These are phyloP conservation scores for Gossypium aridum DNA, from an alignment of 441 rosid species.

Conservation along the genomic window DNA sequence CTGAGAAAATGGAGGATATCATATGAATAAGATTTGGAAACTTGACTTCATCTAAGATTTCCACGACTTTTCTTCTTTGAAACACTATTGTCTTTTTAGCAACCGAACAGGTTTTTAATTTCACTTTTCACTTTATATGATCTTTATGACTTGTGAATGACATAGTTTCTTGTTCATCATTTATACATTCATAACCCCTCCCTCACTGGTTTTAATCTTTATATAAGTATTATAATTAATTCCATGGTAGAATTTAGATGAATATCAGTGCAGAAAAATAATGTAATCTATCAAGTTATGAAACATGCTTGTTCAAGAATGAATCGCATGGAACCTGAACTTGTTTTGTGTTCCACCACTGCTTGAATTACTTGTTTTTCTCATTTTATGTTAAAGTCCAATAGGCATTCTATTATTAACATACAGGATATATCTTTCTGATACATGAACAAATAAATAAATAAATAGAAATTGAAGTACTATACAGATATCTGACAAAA, in stretches of 20 bases:
- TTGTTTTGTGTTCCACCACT: background rate
- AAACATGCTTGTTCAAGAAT: background rate
- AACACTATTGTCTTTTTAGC: background rate
- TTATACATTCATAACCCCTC: background rate
- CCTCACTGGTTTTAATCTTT: background rate
- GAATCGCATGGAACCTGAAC: background rate
- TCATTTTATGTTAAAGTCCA: background rate
- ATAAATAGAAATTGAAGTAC: no score
- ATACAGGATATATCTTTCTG: background rate
- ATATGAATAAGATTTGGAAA: constrained; percentile 14
- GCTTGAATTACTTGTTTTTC: background rate
- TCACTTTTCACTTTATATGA: no score
- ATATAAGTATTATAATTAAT: background rate
- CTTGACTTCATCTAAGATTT: background rate
- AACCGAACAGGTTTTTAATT: background rate
- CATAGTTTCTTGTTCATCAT: background rate
- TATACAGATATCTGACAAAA: no score
- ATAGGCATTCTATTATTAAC: background rate
- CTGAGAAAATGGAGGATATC: constrained; percentile 25
- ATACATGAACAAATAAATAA: no score
- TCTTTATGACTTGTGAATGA: background rate
- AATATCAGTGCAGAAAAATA: background rate
- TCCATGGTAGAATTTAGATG: background rate
- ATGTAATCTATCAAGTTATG: background rate
- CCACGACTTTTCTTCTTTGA: background rate